A percentile compares a stretch with the other conserved stretches of the same genome.
Conservation (phyloP, 106 monocot species). For the Phalaenopsis equestris region DNA sequence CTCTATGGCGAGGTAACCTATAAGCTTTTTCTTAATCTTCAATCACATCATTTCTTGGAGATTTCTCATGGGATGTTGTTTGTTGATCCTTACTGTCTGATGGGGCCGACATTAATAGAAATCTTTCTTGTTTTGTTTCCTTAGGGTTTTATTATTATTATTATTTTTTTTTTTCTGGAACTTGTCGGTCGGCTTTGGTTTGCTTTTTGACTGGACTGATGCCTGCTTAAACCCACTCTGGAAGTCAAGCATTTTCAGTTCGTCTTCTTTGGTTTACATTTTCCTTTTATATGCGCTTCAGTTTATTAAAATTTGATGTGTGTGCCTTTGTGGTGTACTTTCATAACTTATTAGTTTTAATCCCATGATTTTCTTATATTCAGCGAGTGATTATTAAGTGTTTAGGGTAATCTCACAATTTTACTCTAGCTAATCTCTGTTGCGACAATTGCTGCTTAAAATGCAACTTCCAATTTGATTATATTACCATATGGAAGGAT, state of each 20-base stretch:
- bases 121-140: not conserved
- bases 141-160: too few species aligned
- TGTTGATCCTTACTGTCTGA: not conserved
- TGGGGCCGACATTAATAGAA: not conserved
- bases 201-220: not conserved
- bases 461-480: too few species aligned
- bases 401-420: too few species aligned
- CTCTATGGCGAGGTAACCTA: slow-evolving; percentile 72
- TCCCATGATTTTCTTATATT: too few species aligned
- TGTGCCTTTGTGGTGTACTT: not conserved
- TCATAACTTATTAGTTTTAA: too few species aligned
- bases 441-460: too few species aligned
- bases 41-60: not conserved
- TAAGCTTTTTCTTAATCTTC: not conserved
- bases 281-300: not conserved
- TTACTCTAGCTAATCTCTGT: too few species aligned
- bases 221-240: not conserved
- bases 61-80: not conserved
- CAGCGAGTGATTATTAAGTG: too few species aligned
- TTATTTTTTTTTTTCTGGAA: not conserved
- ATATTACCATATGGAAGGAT: too few species aligned
- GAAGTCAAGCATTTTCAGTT: not conserved
- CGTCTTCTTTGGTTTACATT: not conserved
- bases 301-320: not conserved
- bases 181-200: not conserved